These are phyloP conservation scores for Xerocomellus amylosporus DNA, from an alignment of 768 basidiomycete genomes.

Conservation along the genomic window DNA sequence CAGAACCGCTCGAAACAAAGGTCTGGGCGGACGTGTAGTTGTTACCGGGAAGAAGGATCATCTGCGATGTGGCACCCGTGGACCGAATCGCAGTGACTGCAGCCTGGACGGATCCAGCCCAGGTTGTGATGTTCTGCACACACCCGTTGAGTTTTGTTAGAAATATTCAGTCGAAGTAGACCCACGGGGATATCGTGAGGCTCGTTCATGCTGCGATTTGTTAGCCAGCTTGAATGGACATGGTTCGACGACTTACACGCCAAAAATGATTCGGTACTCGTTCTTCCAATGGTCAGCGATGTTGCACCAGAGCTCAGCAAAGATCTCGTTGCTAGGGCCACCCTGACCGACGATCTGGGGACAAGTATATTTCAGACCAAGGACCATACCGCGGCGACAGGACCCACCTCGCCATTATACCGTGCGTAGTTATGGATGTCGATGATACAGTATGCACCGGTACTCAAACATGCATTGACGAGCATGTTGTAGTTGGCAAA, in stretches of 20 bases:
- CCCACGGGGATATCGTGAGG: slow-evolving; percentile 52
- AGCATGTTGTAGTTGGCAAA: slow-evolving; percentile 53
- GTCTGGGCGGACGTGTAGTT: slow-evolving; percentile 53
- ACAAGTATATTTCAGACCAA: neutral
- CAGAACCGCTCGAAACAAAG: slow-evolving; percentile 51
- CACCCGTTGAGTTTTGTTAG: neutral
- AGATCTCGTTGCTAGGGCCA: slow-evolving; percentile 52
- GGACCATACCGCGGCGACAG: neutral
- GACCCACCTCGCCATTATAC: slow-evolving; percentile 43
- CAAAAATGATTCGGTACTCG: slow-evolving; percentile 44
- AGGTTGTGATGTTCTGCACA: slow-evolving; percentile 36
- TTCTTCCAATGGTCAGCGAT: slow-evolving; percentile 49
- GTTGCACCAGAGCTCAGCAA: slow-evolving; percentile 51
- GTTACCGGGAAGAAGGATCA: slow-evolving; percentile 55
- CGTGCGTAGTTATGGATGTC: slow-evolving; percentile 64
- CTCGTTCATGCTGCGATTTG: slow-evolving; percentile 52
- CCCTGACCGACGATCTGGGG: slow-evolving; percentile 58
- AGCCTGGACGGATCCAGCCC: slow-evolving; percentile 52
- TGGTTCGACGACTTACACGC: slow-evolving; percentile 37
- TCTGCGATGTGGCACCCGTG: slow-evolving; percentile 48
- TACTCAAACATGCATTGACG: slow-evolving; percentile 37
- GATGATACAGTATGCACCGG: slow-evolving; percentile 52
- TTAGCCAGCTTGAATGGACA: neutral
- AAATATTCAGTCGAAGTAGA: neutral
- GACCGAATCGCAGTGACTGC: slow-evolving; percentile 62